Percentiles rank a stretch among this genome's conserved stretches.
Evolutionary conservation across 176 grass and related monocot species (phyloP).

Genomic region (Olyra latifolia): DNA sequence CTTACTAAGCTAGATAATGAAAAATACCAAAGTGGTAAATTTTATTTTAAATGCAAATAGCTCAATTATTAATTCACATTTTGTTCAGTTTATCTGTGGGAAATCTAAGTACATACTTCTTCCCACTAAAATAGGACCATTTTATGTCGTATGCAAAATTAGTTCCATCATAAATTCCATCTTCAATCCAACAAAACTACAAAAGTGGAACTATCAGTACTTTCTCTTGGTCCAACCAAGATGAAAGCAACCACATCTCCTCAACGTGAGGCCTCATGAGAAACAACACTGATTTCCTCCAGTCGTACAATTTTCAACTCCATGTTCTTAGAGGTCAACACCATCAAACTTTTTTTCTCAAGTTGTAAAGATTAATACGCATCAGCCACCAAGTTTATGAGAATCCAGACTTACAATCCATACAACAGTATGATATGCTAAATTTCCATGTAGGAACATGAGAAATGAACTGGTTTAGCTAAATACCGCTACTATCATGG

Average conservation of each 20-base stretch:
- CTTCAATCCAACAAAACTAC: not conserved
- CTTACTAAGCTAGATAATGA: not conserved
- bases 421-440: not conserved
- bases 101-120: not conserved
- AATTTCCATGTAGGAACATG: not conserved
- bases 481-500: not conserved
- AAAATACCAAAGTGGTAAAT: not conserved
- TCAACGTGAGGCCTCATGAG: not conserved
- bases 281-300: not conserved
- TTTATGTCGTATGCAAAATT: not conserved
- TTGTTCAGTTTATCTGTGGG: not conserved
- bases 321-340: not conserved
- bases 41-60: not conserved
- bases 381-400: not conserved
- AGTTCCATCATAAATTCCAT: not conserved
- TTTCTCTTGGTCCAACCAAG: not conserved
- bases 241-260: not conserved
- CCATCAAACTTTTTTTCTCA: not conserved
- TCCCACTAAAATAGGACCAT: not conserved
- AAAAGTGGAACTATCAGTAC: not conserved
- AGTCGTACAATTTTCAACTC: not conserved
- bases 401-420: not conserved
- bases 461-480: not conserved
- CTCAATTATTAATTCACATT: not conserved
- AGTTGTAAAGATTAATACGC: not conserved